These are phyloP conservation scores for Lachancea meyersii DNA, from an alignment of 805 yeast genomes.

Conservation along the genomic window DNA sequence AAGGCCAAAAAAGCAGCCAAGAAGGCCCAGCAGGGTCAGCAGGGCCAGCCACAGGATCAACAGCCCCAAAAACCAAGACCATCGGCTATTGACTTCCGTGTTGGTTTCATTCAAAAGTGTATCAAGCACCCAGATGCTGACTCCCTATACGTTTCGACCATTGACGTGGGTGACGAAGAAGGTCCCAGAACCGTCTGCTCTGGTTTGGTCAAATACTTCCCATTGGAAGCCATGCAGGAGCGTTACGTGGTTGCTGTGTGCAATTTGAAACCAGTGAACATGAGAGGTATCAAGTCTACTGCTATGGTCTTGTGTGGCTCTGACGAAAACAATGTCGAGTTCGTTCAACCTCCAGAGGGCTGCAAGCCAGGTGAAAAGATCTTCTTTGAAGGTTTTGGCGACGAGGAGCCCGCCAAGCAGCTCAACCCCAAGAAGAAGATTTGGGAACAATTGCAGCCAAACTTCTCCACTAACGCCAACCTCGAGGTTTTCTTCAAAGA, in stretches of 20 bases:
- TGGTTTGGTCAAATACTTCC: conserved; percentile 84
- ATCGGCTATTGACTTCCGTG: conserved; percentile 83
- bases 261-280: conserved; percentile 93
- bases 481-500: conserved; percentile 75
- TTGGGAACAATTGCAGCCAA: conserved; percentile 93
- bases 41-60: conserved; percentile 27
- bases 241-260: conserved; percentile 88
- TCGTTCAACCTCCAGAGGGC: conserved; percentile 90
- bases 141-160: conserved; percentile 90
- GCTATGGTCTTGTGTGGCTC: conserved; percentile 98
- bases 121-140: conserved; percentile 98
- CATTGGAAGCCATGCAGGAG: conserved; percentile 93
- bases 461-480: conserved; percentile 71
- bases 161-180: conserved; percentile 91
- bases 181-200: conserved; percentile 98
- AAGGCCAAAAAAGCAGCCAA: conserved; percentile 54
- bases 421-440: conserved; percentile 97
- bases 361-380: conserved; percentile 94
- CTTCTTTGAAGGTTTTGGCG: conserved; percentile 80
- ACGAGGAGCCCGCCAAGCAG: conserved; percentile 83
- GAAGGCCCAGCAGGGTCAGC: conserved; percentile 51
- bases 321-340: conserved; percentile 68
- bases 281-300: conserved; percentile 93
- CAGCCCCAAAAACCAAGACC: conserved; percentile 66
- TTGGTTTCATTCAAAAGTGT: conserved; percentile 95